A percentile compares a stretch with the other conserved stretches of the same genome.
These are phyloP conservation scores for Magnolia sinica DNA, from an alignment of 164 flowering plant species.

Conservation along the genomic window DNA sequence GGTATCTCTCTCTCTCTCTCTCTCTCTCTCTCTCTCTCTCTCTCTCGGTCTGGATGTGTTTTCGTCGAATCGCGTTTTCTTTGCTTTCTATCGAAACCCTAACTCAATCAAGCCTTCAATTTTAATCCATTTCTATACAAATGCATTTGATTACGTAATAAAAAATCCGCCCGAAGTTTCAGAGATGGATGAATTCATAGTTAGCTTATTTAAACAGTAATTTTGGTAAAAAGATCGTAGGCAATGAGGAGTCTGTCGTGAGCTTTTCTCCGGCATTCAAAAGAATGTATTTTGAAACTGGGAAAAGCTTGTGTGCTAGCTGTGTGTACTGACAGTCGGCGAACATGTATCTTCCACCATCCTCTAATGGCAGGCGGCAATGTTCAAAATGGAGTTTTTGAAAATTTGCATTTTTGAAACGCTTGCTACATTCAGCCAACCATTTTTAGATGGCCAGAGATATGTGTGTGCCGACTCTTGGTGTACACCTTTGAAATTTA, in stretches of 20 bases:
- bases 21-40: not conserved
- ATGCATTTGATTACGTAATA: not conserved
- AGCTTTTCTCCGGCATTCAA: not conserved
- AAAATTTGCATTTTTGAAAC: not conserved
- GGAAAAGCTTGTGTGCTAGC: not conserved
- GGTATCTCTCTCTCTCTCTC: constrained; percentile 25
- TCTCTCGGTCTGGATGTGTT: not conserved
- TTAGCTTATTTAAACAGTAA: no score
- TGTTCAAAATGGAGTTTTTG: not conserved
- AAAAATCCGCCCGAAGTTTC: not conserved
- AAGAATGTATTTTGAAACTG: not conserved
- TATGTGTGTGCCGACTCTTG: not conserved
- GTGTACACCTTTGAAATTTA: not conserved
- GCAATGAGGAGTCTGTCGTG: not conserved
- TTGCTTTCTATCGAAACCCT: no score
- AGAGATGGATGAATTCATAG: not conserved
- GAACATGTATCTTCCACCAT: not conserved
- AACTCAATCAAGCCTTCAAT: no score
- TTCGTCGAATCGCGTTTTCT: not conserved
- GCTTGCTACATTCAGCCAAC: not conserved
- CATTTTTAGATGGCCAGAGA: not conserved
- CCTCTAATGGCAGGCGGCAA: not conserved
- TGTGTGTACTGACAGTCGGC: not conserved
- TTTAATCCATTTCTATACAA: not conserved
- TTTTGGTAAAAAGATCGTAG: not conserved